Evolutionary conservation across 1,139 yeast species (phyloP), one percentile per base, ranked within the genome.

Genomic region (Hyphopichia pseudoburtonii): DNA sequence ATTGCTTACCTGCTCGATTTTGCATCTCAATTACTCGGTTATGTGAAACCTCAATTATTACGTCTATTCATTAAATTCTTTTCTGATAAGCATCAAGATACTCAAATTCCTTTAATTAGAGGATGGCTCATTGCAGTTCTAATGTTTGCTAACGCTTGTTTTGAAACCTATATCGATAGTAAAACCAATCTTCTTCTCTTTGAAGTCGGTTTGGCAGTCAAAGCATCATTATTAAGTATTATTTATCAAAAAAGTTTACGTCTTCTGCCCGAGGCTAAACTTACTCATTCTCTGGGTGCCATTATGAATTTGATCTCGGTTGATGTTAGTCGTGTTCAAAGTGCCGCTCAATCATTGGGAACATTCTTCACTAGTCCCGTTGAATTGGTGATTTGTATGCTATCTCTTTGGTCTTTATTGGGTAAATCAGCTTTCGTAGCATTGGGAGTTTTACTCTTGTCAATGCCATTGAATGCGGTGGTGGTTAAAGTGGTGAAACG

Each of bases 371-470:
- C 82, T 32, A 77, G 83, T 1, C 90, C 89, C 2, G 57, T 78
- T 6, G 76, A 80, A 41, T 63, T 82, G 23, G 52, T 74, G 0
- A 53, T 81, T 21, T 80, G 86, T 41, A 50, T 82, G 23, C 32
- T 64, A 11, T 80, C 86, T 2, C 60, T 85, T 22, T 78, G 81
- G 60, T 59, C 69, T 16, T 58, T 85, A 16, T 53, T 85, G 6
- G 92, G 92, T 0, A 66, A 70, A 15, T 73, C 87, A 2, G 77
- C 84, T 4, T 64, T 80, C 46, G 78, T 81, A 0, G 87, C 86
- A n/a, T 56, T 82, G 3, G 54, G 64, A 0, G 68, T 78, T 2
- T 72, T 82, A 69, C 47, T 66, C 0, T 52, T 82, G 4, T 70
- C 80, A 63, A 65, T 82, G 39, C 92, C 92, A 1, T 39, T 81